Percentiles rank a stretch among this genome's conserved stretches.
Evolutionary conservation across 768 basidiomycete species (phyloP).

Genomic region (Hygrocybe coccinea): DNA sequence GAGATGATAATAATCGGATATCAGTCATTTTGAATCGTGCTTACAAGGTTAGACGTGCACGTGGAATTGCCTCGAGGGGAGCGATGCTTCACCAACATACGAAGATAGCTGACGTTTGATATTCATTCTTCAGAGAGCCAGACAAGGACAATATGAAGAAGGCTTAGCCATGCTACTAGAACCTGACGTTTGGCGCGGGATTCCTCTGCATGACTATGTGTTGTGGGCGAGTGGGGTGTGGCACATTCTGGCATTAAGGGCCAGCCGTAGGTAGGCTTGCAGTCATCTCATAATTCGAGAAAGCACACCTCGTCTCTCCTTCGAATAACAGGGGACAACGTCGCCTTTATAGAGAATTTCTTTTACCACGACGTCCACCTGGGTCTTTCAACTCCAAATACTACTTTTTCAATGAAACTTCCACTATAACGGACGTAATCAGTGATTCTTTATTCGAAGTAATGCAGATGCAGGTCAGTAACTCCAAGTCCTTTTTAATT

Average conservation of each 20-base stretch:
- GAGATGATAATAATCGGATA: slow-evolving; percentile 58
- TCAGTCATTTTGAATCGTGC: slow-evolving; percentile 61
- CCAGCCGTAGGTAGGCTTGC: slow-evolving; percentile 56
- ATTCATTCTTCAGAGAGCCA: slow-evolving; percentile 45
- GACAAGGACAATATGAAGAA: slow-evolving; percentile 62
- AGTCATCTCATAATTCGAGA: neutral
- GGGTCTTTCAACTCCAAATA: slow-evolving; percentile 51
- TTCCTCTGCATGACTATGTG: slow-evolving; percentile 60
- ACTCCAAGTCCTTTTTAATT: neutral
- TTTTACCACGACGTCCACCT: slow-evolving; percentile 55
- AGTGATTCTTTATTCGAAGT: slow-evolving; percentile 43
- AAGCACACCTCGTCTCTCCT: neutral
- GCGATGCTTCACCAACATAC: slow-evolving; percentile 10
- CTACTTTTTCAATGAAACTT: slow-evolving; percentile 46
- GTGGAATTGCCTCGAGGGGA: neutral
- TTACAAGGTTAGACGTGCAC: slow-evolving; percentile 47
- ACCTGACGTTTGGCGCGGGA: slow-evolving; percentile 63
- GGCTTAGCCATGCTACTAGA: slow-evolving; percentile 61
- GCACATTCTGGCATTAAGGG: slow-evolving; percentile 66
- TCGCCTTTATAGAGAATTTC: slow-evolving; percentile 59
- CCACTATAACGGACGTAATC: slow-evolving; percentile 39
- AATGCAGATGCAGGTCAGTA: slow-evolving; percentile 42
- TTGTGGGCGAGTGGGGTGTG: slow-evolving; percentile 74
- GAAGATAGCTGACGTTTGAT: slow-evolving; percentile 6
- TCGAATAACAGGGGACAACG: slow-evolving; percentile 50